These are phyloP conservation scores for Camelina sativa DNA, from an alignment of 345 rosid species.

Conservation along the genomic window DNA sequence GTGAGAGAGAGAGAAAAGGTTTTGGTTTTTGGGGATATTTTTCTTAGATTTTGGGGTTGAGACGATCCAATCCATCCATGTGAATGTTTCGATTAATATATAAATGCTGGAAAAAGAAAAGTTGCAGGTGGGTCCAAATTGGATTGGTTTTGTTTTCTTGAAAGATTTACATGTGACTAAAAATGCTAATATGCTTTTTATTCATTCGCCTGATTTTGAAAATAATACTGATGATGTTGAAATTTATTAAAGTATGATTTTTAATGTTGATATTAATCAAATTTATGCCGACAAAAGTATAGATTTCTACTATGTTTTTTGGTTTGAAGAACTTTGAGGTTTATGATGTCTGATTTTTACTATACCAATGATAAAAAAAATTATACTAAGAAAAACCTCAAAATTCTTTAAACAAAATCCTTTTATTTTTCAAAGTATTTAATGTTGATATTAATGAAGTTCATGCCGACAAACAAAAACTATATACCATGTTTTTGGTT, in stretches of 20 bases:
- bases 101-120: constrained; percentile 36
- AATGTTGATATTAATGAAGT: not conserved
- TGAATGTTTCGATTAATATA: constrained; percentile 34
- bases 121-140: constrained; percentile 36
- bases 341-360: not conserved
- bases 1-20: not conserved
- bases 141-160: constrained; percentile 16
- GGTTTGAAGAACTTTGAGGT: not conserved
- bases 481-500: no score
- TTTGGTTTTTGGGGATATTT: constrained; percentile 12
- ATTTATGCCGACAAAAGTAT: not conserved
- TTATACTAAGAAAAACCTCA: not conserved
- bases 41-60: constrained; percentile 39
- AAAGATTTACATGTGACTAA: constrained; percentile 27
- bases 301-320: no score
- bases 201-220: not conserved
- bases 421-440: not conserved
- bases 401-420: no score
- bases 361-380: not conserved
- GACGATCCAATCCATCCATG: constrained; percentile 43
- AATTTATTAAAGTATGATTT: not conserved
- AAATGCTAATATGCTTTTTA: constrained; percentile 1
- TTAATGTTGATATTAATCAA: not conserved
- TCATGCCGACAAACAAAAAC: not conserved
- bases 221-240: not conserved